Evolutionary conservation across 73 alveolate species (phyloP).

Genomic region (Urostyla sp.): DNA sequence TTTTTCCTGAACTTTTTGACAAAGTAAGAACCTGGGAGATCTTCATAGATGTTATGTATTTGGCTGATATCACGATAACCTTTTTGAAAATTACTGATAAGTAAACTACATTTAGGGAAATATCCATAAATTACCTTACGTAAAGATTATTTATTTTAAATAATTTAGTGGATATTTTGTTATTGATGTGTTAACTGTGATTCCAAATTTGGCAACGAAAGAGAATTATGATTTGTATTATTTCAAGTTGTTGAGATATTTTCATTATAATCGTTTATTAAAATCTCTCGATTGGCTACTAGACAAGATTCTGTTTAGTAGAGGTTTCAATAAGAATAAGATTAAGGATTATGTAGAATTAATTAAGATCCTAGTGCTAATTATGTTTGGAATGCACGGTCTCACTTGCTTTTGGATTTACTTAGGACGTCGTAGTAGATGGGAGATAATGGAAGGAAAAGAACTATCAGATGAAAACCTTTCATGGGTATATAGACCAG

Average conservation of each 20-base stretch:
- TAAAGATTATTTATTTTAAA: neutral
- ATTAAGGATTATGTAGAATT: conserved; percentile 6
- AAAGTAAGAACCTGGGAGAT: conserved; percentile 29
- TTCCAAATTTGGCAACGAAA: conserved; percentile 38
- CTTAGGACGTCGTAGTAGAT: no score
- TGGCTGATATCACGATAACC: conserved; percentile 31
- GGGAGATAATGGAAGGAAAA: neutral
- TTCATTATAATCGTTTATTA: conserved; percentile 26
- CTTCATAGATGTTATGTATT: conserved; percentile 21
- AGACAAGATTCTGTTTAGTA: conserved; percentile 21
- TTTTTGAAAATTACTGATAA: conserved; percentile 16
- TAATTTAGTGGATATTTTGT: conserved; percentile 35
- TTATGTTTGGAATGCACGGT: conserved; percentile 42
- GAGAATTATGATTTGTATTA: conserved; percentile 3
- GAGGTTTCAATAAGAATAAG: conserved; percentile 24
- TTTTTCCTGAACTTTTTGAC: neutral
- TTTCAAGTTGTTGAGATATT: conserved; percentile 21
- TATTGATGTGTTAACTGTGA: conserved; percentile 39
- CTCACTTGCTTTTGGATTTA: conserved; percentile 53
- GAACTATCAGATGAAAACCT: neutral
- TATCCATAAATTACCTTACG: neutral
- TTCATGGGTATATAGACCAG: conserved; percentile 24
- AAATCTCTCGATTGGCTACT: conserved; percentile 13
- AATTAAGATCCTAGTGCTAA: conserved; percentile 13
- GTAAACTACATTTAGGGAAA: neutral